Base-by-base conservation (phyloP, 768 basidiomycete species). In the Boletus vinaceobasis region DNA sequence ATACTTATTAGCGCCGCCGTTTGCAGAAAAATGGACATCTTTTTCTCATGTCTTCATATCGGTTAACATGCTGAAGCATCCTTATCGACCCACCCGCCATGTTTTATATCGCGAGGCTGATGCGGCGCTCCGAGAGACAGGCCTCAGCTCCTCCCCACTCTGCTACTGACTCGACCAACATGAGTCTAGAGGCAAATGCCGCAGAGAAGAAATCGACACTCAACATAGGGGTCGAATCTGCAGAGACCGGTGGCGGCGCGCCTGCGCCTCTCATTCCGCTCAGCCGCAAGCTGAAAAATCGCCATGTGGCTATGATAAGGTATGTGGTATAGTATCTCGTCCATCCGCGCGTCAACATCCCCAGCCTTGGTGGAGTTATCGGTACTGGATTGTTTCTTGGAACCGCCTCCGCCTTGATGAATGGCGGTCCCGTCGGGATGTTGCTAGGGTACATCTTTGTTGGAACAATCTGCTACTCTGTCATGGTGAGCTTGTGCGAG, bases 391-490 rank as follows among this genome's bases (percentile, higher is more conserved):
- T 70, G 33, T 66, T 66, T 59, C 60, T 68, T 17, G 65, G 64
- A 4, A 68, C 65, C 3, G 74, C 63, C 2, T 54, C 57, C 7
- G 60, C 67, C 23, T 61, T 77, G 32, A 48, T 52, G 38, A 64
- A 67, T 23, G 75, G 76, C 21, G 76, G 76, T 29, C 78, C 79
- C 1, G 53, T 77, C 10, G 78, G 78, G 17, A 63, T 77, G 43
- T 57, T 79, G 2, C 65, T 79, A 3, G 77, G 71, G 1, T 79
- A 78, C 54, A 45, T 65, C 10, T 57, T 68, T 10, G 52, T 74
- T 2, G 70, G 73, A 9, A 61, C 69, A 14, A 57, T 67, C 15
- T 72, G 70, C 35, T 73, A 70, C 48, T 61, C 62, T 9, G 66
- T 69, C 27, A 71, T 71, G 70, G 74, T 73, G 29, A 43, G 63